These are phyloP conservation scores for Diutina siamensis DNA, from an alignment of 1,139 yeast species.

Conservation along the genomic window DNA sequence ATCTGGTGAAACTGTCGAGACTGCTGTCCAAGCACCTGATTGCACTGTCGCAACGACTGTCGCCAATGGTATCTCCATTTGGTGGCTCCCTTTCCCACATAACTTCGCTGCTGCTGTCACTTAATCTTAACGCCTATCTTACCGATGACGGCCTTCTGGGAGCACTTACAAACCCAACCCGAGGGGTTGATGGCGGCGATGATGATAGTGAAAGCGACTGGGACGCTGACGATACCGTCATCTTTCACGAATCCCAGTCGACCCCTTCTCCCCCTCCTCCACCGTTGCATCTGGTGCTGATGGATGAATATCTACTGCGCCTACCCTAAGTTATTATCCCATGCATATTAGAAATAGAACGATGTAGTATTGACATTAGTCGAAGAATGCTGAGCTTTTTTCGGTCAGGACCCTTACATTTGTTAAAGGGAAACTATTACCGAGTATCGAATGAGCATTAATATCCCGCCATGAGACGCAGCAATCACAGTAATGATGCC, in stretches of 20 bases:
- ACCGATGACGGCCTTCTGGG: slow-evolving; percentile 22
- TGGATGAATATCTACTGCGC: slow-evolving; percentile 1
- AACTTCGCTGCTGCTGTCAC: slow-evolving; percentile 12
- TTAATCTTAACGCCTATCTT: slow-evolving; percentile 33
- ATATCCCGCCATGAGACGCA: neutral
- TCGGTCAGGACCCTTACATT: neutral
- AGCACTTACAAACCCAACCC: neutral
- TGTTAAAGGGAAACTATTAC: neutral
- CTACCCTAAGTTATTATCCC: neutral
- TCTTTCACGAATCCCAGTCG: slow-evolving; percentile 9
- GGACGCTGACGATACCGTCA: slow-evolving; percentile 6
- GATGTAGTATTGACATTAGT: neutral
- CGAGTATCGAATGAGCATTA: neutral
- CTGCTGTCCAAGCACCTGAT: slow-evolving; percentile 2
- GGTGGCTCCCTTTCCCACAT: neutral
- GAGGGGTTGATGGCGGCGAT: neutral
- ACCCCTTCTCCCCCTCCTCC: slow-evolving; percentile 1
- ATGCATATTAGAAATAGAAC: neutral
- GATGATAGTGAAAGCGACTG: slow-evolving; percentile 5
- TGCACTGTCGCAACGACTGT: slow-evolving; percentile 2
- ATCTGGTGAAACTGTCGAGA: neutral
- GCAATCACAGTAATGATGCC: no score
- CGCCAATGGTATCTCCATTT: neutral
- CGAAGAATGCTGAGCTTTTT: neutral
- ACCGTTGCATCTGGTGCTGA: slow-evolving; percentile 1